Evolutionary conservation across 768 basidiomycete species (phyloP).

Genomic region (Boletus pseudopeckii): DNA sequence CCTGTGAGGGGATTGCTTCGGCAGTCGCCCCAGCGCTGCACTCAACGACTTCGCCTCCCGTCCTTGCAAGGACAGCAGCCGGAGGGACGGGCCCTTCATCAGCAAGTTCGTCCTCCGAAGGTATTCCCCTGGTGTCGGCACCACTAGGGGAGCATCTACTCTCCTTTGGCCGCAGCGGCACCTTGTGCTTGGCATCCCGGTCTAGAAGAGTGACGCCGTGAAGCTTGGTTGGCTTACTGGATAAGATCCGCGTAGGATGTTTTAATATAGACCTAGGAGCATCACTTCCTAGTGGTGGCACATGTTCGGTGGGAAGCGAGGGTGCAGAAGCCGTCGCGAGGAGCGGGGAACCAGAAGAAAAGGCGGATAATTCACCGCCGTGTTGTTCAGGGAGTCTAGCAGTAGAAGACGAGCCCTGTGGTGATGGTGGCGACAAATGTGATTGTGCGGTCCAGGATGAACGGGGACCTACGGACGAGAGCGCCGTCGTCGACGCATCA

Average conservation of each 20-base stretch:
- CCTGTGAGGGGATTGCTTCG: conserved; percentile 19
- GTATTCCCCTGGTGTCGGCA: neutral
- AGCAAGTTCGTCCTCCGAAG: conserved; percentile 1
- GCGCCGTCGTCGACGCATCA: conserved; percentile 19
- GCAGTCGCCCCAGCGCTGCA: conserved; percentile 63
- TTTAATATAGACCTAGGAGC: conserved; percentile 27
- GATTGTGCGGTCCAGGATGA: conserved; percentile 24
- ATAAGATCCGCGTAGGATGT: conserved; percentile 4
- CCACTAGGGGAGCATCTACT: conserved; percentile 26
- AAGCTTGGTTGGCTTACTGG: conserved; percentile 4
- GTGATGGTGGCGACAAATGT: conserved; percentile 14
- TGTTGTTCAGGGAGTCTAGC: conserved; percentile 12
- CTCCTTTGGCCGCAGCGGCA: conserved; percentile 14
- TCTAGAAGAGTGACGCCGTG: conserved; percentile 15
- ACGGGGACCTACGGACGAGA: conserved; percentile 19
- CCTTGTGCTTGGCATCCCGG: conserved; percentile 8
- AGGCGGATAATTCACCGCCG: conserved; percentile 9
- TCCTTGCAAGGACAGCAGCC: conserved; percentile 61
- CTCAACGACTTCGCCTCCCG: conserved; percentile 49
- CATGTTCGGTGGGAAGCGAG: conserved; percentile 4
- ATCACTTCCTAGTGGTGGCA: conserved; percentile 3
- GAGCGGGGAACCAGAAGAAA: conserved; percentile 27
- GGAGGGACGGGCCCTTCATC: conserved; percentile 50
- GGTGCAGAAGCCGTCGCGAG: conserved; percentile 12
- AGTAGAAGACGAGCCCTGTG: conserved; percentile 12